Conservation (phyloP, 192 early-diverging fungal species). For the Spizellomyces sp. region DNA sequence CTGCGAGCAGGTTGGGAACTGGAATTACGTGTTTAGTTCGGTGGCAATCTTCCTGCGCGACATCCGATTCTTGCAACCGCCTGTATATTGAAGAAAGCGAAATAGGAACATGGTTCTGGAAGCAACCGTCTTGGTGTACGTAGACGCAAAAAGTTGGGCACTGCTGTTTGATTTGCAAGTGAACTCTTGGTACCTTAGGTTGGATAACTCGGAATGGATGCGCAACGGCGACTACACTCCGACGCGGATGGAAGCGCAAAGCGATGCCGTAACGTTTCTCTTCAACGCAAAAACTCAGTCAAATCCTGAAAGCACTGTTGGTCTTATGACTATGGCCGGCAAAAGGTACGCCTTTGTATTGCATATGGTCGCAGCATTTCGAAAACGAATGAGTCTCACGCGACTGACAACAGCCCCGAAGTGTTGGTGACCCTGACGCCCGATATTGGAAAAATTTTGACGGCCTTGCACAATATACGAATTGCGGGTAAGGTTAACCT, state of each 20-base stretch:
- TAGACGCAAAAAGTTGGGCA: constrained; percentile 4
- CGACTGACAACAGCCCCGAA: constrained; percentile 67
- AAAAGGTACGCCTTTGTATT: constrained; percentile 59
- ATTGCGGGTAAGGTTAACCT: constrained; percentile 76
- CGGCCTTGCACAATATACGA: constrained; percentile 78
- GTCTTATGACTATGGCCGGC: constrained; percentile 92
- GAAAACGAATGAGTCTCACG: background rate
- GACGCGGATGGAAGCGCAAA: constrained; percentile 89
- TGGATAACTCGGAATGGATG: constrained; percentile 99
- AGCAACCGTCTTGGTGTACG: constrained; percentile 87
- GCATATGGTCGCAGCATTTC: background rate
- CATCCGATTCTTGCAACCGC: too few relatives aligned
- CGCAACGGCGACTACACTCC: constrained; percentile 98
- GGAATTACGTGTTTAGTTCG: too few relatives aligned
- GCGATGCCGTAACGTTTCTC: constrained; percentile 88
- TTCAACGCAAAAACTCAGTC: constrained; percentile 87
- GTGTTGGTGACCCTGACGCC: constrained; percentile 89
- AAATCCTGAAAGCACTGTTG: constrained; percentile 97
- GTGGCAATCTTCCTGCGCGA: too few relatives aligned
- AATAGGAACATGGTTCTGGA: constrained; percentile 77
- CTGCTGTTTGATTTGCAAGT: background rate
- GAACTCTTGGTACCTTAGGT: constrained; percentile 17
- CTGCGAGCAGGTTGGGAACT: too few relatives aligned
- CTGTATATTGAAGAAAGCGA: too few relatives aligned
- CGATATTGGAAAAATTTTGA: constrained; percentile 88